Percentiles rank a stretch among this genome's conserved stretches.
These are phyloP conservation scores for Nematocida ironsii DNA, from an alignment of 371 early-diverging fungal species.

Conservation along the genomic window DNA sequence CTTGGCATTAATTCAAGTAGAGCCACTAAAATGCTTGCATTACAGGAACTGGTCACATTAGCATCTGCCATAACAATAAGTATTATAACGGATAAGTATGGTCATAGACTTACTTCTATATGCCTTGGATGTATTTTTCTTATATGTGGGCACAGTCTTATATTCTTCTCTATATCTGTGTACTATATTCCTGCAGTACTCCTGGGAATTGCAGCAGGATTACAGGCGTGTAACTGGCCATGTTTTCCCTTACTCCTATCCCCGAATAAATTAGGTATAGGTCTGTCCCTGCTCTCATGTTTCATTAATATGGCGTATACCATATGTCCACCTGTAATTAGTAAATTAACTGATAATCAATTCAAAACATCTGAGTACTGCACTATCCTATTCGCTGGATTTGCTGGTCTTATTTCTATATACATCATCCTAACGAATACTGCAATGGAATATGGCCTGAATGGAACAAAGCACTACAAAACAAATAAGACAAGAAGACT, in stretches of 20 bases:
- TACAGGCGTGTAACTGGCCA: conserved; percentile 68
- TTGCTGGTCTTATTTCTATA: conserved; percentile 4
- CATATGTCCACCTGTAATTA: conserved; percentile 60
- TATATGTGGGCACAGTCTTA: conserved; percentile 55
- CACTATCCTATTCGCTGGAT: not conserved
- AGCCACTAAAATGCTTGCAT: conserved; percentile 61
- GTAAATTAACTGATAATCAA: conserved; percentile 1
- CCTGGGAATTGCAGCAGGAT: conserved; percentile 60
- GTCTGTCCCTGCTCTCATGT: conserved; percentile 64
- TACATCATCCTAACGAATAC: conserved; percentile 34
- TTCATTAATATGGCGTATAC: conserved; percentile 65
- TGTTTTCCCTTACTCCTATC: conserved; percentile 66
- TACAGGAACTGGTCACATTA: conserved; percentile 60
- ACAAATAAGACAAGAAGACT: not conserved
- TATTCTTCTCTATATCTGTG: conserved; percentile 26
- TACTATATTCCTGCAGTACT: conserved; percentile 35
- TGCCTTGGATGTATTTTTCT: conserved; percentile 56
- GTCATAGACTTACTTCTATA: conserved; percentile 63
- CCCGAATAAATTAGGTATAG: conserved; percentile 55
- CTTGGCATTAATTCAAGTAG: conserved; percentile 40
- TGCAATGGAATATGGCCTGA: conserved; percentile 9
- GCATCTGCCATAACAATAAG: conserved; percentile 53
- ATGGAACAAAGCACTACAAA: conserved; percentile 3
- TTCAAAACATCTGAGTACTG: conserved; percentile 42
- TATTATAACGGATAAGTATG: conserved; percentile 58